These are phyloP conservation scores for Kwoniella dejecticola DNA, from an alignment of 768 basidiomycete genomes.

Conservation along the genomic window DNA sequence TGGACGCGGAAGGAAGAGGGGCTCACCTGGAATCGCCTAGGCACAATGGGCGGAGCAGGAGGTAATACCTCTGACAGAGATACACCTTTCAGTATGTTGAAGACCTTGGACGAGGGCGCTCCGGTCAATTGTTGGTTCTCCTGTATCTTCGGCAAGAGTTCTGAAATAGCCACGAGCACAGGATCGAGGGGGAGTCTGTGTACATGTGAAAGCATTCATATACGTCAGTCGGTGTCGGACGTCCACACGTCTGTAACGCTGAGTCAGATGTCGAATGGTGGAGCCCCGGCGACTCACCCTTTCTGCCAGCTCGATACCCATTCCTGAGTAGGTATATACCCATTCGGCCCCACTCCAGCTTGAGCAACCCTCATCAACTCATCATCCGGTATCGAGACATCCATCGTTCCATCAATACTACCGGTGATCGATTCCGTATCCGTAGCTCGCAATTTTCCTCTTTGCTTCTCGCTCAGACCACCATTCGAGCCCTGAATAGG, in stretches of 20 bases:
- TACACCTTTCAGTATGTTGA: conserved; percentile 72
- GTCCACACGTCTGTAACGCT: not conserved
- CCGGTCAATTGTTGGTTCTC: conserved; percentile 69
- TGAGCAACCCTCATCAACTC: conserved; percentile 69
- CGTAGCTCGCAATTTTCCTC: conserved; percentile 81
- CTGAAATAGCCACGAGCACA: conserved; percentile 83
- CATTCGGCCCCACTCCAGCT: conserved; percentile 76
- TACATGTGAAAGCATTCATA: conserved; percentile 2
- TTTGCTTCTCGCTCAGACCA: conserved; percentile 75
- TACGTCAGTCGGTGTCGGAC: not conserved
- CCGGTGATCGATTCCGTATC: conserved; percentile 43
- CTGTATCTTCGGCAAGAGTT: conserved; percentile 81
- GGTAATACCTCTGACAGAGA: conserved; percentile 75
- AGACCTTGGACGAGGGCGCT: conserved; percentile 68
- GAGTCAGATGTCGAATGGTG: too few relatives aligned
- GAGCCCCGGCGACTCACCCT: conserved; percentile 75
- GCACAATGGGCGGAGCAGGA: conserved; percentile 64
- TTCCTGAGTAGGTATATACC: conserved; percentile 93
- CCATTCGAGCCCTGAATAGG: not conserved
- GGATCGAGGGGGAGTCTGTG: conserved; percentile 81
- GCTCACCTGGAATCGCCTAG: conserved; percentile 76
- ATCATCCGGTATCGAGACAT: conserved; percentile 51
- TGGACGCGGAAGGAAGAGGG: conserved; percentile 11
- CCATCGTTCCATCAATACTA: not conserved
- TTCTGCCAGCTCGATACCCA: conserved; percentile 97